Evolutionary conservation across 257 asterid genomes (phyloP).

Genomic region (Parsonsia alboflavescens): DNA sequence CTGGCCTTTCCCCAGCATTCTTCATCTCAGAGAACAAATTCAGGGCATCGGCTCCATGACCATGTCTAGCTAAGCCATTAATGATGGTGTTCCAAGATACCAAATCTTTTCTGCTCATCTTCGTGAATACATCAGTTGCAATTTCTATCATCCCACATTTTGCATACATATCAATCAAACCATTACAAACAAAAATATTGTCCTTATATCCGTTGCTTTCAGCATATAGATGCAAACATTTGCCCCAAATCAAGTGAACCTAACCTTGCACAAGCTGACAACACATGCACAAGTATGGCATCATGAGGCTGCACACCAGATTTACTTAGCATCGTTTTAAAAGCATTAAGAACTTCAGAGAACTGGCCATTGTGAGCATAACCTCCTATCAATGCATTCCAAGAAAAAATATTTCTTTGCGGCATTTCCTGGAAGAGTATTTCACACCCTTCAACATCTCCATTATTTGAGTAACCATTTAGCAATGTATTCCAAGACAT

Average conservation of each 20-base stretch:
- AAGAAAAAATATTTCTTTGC: conserved; percentile 64
- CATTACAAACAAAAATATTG: conserved; percentile 61
- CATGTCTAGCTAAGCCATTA: conserved; percentile 76
- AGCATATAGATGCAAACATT: conserved; percentile 60
- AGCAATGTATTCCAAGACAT: conserved; percentile 76
- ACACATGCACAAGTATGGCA: conserved; percentile 60
- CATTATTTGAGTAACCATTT: conserved; percentile 67
- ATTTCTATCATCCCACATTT: conserved; percentile 66
- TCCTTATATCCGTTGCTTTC: conserved; percentile 38
- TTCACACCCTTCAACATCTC: conserved; percentile 58
- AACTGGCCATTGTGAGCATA: conserved; percentile 48
- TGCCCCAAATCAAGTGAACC: conserved; percentile 75
- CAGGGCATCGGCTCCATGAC: conserved; percentile 63
- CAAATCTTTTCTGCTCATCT: conserved; percentile 53
- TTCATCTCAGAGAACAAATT: conserved; percentile 57
- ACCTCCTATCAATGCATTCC: conserved; percentile 83
- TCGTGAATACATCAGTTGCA: conserved; percentile 47
- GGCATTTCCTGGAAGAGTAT: conserved; percentile 53
- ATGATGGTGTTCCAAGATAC: conserved; percentile 83
- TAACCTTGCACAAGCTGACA: conserved; percentile 65
- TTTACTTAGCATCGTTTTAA: conserved; percentile 53
- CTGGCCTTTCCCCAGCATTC: conserved; percentile 48
- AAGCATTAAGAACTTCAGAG: conserved; percentile 45
- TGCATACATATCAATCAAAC: conserved; percentile 72
- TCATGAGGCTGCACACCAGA: conserved; percentile 60